Percentiles rank a stretch among this genome's conserved stretches.
These are phyloP conservation scores for Boletus bicolor DNA, from an alignment of 768 basidiomycete genomes.

Conservation along the genomic window DNA sequence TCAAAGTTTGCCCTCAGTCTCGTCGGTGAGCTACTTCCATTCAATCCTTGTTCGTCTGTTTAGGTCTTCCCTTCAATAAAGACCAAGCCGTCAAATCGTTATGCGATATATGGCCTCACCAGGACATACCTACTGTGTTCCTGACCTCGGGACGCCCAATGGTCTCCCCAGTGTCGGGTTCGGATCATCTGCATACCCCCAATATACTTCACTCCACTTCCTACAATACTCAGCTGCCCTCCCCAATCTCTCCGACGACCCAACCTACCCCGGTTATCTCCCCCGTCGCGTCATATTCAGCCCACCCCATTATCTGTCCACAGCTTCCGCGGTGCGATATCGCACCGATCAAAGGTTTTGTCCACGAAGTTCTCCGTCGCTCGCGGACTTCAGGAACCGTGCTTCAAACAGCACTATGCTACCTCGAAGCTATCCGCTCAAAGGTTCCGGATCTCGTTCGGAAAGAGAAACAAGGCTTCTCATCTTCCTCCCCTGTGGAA, in stretches of 20 bases:
- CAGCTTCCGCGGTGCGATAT: conserved; percentile 33
- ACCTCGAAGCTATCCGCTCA: conserved; percentile 76
- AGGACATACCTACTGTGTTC: conserved; percentile 67
- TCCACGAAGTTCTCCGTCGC: conserved; percentile 84
- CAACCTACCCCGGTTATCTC: conserved; percentile 33
- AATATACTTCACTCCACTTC: conserved; percentile 1
- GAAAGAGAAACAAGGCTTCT: conserved; percentile 46
- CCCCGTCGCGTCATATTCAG: conserved; percentile 28
- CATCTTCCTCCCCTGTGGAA: conserved; percentile 39
- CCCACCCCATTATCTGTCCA: conserved; percentile 12
- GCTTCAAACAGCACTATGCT: conserved; percentile 84
- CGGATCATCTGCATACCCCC: conserved; percentile 7
- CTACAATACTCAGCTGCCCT: conserved; percentile 46
- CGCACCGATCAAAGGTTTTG: conserved; percentile 70
- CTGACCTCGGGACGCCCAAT: conserved; percentile 35
- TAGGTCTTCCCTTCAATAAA: conserved; percentile 28
- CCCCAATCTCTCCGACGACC: conserved; percentile 51
- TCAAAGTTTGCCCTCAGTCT: conserved; percentile 62
- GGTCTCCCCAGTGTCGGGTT: conserved; percentile 13
- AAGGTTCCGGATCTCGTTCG: conserved; percentile 62
- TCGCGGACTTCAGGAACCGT: conserved; percentile 82
- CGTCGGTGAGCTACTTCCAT: conserved; percentile 53
- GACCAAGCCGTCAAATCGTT: conserved; percentile 79
- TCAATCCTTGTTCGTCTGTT: conserved; percentile 6
- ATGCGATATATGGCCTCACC: conserved; percentile 76